phyloP scores from a whole-genome alignment of 768 basidiomycete species.

The Lactifluus hygrophoroides region DNA sequence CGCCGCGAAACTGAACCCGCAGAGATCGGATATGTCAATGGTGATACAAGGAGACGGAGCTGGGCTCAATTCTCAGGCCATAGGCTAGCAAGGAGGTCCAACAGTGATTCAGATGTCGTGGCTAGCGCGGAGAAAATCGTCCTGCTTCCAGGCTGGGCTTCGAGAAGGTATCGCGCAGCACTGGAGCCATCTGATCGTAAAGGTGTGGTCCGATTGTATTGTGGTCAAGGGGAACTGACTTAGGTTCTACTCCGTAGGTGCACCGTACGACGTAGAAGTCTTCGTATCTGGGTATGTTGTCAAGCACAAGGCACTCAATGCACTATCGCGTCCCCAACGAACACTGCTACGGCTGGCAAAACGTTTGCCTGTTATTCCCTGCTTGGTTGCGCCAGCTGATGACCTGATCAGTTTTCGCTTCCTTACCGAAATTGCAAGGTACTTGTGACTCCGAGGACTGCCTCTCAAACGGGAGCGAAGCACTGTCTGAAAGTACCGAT shows the following conservation, averaged over 20 bases:
- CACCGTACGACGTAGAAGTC: slow-evolving; percentile 59
- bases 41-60: slow-evolving; percentile 29
- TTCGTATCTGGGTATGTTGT: slow-evolving; percentile 74
- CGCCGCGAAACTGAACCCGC: slow-evolving; percentile 3
- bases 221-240: neutral
- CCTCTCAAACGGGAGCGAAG: slow-evolving; percentile 23
- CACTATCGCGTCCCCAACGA: slow-evolving; percentile 62
- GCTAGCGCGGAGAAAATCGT: slow-evolving; percentile 38
- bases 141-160: slow-evolving; percentile 80
- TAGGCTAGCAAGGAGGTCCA: slow-evolving; percentile 28
- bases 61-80: slow-evolving; percentile 61
- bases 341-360: slow-evolving; percentile 73
- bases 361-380: slow-evolving; percentile 34
- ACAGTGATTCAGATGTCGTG: slow-evolving; percentile 20
- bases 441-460: slow-evolving; percentile 21
- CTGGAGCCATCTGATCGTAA: slow-evolving; percentile 14
- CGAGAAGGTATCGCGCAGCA: slow-evolving; percentile 36
- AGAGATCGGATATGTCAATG: slow-evolving; percentile 22
- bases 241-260: slow-evolving; percentile 31
- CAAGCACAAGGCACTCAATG: slow-evolving; percentile 47
- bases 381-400: neutral
- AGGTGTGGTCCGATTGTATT: slow-evolving; percentile 23
- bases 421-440: slow-evolving; percentile 25
- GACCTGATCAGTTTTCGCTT: slow-evolving; percentile 10
- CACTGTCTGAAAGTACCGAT: slow-evolving; percentile 34